Base-by-base conservation (phyloP, 1,284 basidiomycete genomes). In the Irpex sp. region DNA sequence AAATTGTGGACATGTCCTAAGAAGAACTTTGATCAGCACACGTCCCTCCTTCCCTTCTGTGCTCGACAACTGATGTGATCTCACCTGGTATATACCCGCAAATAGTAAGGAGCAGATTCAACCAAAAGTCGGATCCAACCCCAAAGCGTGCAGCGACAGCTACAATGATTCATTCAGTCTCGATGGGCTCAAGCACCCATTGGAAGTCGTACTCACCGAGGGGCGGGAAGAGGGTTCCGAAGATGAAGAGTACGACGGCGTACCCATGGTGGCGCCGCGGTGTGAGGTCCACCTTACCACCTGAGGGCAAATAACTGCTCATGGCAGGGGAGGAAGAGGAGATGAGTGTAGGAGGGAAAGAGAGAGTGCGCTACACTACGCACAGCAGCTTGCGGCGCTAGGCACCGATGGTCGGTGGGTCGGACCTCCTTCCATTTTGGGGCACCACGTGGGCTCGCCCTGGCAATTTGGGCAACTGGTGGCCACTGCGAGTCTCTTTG, bases 61-160 rank as follows among this genome's bases (percentile, higher is more conserved):
- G 26, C 26, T 26, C 26, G 15, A 49, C 31, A 57, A 58, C 35
- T 15, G 35, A 49, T 54, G 47, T 47, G 15, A 17, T 75, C 85
- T 59, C 65, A 94, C 94, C 93, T 63, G 92, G 92, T 67, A 94
- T 90, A 75, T 94, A 97, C 6, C 97, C 97, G 73, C 88, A 90
- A 63, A 98, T 85, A 36, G 95, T 97, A 58, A 97, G 77, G 68
- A 98, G 71, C 17, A 95, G 76, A 75, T 99, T 99, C 70, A 98
- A 79, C 84, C 92, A 96, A 76, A 98, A 97, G 76, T 98, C 97
- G 51, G 77, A 78, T 4, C 94, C 95, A 69, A 98, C 87, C 33
- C 97, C 97, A 77, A 99, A 99, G 62, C 97, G 86, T 33, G 94
- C 90, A 36, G 94, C 93, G 49, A 99, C 95, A 65, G 97, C 97